A percentile compares a stretch with the other conserved stretches of the same genome.
Evolutionary conservation across 2,329 filamentous ascomycete species (phyloP).

Genomic region (Fonsecaea monophora): DNA sequence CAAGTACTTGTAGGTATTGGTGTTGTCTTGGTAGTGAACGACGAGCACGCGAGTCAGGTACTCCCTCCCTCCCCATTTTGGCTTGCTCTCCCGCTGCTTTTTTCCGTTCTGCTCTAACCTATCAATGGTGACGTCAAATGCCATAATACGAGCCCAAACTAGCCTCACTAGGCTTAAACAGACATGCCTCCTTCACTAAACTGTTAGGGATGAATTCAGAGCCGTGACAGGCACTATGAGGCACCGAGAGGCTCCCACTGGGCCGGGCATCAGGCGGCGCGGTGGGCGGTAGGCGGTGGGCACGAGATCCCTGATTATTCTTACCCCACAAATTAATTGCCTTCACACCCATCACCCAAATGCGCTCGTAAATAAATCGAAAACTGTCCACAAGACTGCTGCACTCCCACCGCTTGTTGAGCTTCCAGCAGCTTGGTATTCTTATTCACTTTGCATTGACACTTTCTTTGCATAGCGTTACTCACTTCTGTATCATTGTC

Average conservation of each 20-base stretch:
- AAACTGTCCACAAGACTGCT: constrained; percentile 17
- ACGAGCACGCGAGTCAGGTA: background rate
- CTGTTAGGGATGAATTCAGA: background rate
- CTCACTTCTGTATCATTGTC: constrained; percentile 5
- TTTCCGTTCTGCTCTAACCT: background rate
- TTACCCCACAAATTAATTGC: constrained; percentile 19
- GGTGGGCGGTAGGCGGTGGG: background rate
- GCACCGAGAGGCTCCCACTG: background rate
- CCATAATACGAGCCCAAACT: background rate
- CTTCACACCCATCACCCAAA: background rate
- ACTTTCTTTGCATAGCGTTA: constrained; percentile 28
- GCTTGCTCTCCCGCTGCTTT: background rate
- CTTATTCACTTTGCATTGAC: constrained; percentile 2
- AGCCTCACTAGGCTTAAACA: background rate
- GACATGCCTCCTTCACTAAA: background rate
- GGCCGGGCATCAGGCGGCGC: too few relatives aligned
- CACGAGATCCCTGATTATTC: constrained; percentile 5
- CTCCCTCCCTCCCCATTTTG: background rate
- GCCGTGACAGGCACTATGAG: background rate
- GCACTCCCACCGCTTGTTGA: constrained; percentile 1
- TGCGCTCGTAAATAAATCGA: constrained; percentile 15
- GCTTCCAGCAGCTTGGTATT: background rate
- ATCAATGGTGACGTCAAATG: background rate
- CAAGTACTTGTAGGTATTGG: too few relatives aligned
- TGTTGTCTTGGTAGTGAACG: too few relatives aligned